phyloP scores from a whole-genome alignment of 2,329 filamentous ascomycete genomes.

The Blastomyces parvus region DNA sequence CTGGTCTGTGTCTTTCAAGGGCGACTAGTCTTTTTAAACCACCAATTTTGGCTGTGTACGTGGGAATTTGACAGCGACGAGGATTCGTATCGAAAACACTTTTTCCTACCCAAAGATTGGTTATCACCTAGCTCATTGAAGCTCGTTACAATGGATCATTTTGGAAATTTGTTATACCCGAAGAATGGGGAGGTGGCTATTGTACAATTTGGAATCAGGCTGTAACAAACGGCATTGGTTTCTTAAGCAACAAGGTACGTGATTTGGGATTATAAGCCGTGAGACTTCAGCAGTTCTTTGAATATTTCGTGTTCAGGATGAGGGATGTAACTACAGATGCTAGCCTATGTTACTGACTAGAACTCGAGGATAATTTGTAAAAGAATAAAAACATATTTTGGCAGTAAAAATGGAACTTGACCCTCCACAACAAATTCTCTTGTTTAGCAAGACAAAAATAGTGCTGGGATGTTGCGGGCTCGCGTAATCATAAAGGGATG shows the following conservation, averaged over 20 bases:
- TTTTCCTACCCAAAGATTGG: conserved; percentile 25
- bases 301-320: too few relatives aligned
- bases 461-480: too few relatives aligned
- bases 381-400: background rate
- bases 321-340: too few relatives aligned
- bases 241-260: background rate
- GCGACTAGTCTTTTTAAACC: conserved; percentile 16
- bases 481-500: background rate
- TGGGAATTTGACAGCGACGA: conserved; percentile 11
- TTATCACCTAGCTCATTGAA: conserved; percentile 18
- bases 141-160: conserved; percentile 15
- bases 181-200: conserved; percentile 22
- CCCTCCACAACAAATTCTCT: too few relatives aligned
- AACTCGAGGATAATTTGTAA: background rate
- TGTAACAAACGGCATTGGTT: background rate
- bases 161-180: conserved; percentile 22
- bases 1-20: conserved; percentile 8
- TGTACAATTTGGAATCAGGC: conserved; percentile 9
- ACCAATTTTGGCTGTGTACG: conserved; percentile 20
- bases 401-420: too few relatives aligned
- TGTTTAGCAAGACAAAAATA: too few relatives aligned
- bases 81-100: conserved; percentile 16
- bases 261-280: too few relatives aligned
- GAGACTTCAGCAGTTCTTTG: too few relatives aligned
- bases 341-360: too few relatives aligned